These are phyloP conservation scores for Endoconidiophora polonica DNA, from an alignment of 2,329 filamentous ascomycete species.

Conservation along the genomic window DNA sequence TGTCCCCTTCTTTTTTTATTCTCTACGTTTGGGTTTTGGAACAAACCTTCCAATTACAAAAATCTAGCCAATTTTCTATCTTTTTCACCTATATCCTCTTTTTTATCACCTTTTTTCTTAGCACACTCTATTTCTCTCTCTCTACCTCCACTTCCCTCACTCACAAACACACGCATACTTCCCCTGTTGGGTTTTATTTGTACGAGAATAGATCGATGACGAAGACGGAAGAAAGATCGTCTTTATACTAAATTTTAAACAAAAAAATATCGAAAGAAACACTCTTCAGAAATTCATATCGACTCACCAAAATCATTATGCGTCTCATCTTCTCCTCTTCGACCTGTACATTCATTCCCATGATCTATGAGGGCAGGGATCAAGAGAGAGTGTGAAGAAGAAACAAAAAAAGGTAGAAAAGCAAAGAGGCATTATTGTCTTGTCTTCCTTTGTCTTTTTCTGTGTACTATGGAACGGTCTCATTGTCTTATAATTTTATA, in stretches of 20 bases:
- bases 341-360: neutral
- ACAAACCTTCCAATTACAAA: neutral
- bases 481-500: neutral
- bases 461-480: neutral
- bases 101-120: neutral
- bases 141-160: neutral
- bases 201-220: conserved; percentile 7
- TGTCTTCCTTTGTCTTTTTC: neutral
- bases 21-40: neutral
- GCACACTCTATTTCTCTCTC: neutral
- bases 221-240: neutral
- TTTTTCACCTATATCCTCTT: neutral
- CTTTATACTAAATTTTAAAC: neutral
- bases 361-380: neutral
- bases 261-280: conserved; percentile 3
- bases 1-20: neutral
- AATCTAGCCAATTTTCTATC: neutral
- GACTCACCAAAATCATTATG: neutral
- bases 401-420: neutral
- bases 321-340: neutral
- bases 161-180: neutral
- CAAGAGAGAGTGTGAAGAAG: neutral
- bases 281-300: neutral
- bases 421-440: neutral
- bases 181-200: conserved; percentile 2